These are phyloP conservation scores for Stephanodiscus minutulus DNA, from an alignment of 108 stramenopile species.

Conservation along the genomic window DNA sequence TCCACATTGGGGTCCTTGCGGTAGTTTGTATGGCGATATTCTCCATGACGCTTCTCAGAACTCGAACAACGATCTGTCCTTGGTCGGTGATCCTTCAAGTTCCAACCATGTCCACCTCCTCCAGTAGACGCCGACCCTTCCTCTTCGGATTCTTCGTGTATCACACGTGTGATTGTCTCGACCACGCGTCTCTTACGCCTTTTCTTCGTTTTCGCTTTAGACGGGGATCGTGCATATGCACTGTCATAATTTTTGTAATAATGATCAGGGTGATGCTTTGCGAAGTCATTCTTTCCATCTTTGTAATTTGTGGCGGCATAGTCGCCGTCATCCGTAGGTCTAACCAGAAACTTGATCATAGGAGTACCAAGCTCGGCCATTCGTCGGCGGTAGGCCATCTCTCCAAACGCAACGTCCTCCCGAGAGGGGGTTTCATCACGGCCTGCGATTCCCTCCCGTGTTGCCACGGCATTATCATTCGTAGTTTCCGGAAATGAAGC, in stretches of 20 bases:
- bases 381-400: constrained; percentile 25
- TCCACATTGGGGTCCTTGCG: neutral
- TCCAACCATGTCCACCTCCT: neutral
- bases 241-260: neutral
- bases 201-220: constrained; percentile 20
- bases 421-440: constrained; percentile 16
- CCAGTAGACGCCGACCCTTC: constrained; percentile 12
- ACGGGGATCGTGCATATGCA: neutral
- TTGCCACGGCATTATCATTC: neutral
- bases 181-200: constrained; percentile 36
- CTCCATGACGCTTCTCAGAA: neutral
- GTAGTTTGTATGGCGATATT: neutral
- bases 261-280: neutral
- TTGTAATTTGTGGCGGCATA: neutral
- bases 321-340: neutral
- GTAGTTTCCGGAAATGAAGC: neutral
- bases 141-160: constrained; percentile 40
- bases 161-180: constrained; percentile 39
- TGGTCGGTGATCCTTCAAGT: neutral
- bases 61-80: neutral
- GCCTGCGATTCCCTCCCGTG: neutral
- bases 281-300: neutral
- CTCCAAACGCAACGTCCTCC: constrained; percentile 27
- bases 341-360: neutral
- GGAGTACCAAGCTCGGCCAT: constrained; percentile 24